Percentiles rank a stretch among this genome's conserved stretches.
phyloP scores from a whole-genome alignment of 1,284 basidiomycete species.

The Rhodotorula sp. region DNA sequence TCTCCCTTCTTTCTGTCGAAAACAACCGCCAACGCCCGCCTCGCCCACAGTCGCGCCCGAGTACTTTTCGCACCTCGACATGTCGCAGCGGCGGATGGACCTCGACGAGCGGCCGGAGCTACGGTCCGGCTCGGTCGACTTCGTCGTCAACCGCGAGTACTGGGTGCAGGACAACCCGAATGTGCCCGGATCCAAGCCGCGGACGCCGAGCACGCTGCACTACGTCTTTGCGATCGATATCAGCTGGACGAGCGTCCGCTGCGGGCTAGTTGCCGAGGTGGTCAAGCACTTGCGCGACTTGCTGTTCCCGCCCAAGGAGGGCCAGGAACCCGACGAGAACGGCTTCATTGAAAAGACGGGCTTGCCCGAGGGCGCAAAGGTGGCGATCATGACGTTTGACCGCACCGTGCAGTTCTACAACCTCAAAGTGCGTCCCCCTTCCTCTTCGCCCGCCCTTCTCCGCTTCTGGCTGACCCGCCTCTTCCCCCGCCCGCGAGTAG shows the following conservation, averaged over 20 bases:
- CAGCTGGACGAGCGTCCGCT: conserved; percentile 67
- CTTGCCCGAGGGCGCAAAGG: conserved; percentile 52
- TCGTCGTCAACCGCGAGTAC: conserved; percentile 80
- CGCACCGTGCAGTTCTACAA: conserved; percentile 84
- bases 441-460: neutral
- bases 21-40: neutral
- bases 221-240: conserved; percentile 91
- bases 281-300: conserved; percentile 67
- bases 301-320: conserved; percentile 61
- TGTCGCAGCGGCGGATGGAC: conserved; percentile 78
- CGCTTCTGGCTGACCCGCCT: conserved; percentile 17
- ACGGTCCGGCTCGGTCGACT: conserved; percentile 88
- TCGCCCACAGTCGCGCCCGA: conserved; percentile 65
- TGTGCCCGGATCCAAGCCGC: conserved; percentile 45
- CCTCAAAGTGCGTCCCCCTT: conserved; percentile 66
- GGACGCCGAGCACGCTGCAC: conserved; percentile 69
- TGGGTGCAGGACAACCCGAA: conserved; percentile 68
- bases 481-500: conserved; percentile 50
- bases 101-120: conserved; percentile 82
- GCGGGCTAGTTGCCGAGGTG: conserved; percentile 72
- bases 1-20: neutral
- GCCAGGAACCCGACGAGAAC: conserved; percentile 52
- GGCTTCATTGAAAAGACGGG: conserved; percentile 11
- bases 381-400: conserved; percentile 88
- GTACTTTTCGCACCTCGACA: conserved; percentile 85